Evolutionary conservation across 2,329 filamentous ascomycete genomes (phyloP).

Genomic region (Niveomyces coronatus): DNA sequence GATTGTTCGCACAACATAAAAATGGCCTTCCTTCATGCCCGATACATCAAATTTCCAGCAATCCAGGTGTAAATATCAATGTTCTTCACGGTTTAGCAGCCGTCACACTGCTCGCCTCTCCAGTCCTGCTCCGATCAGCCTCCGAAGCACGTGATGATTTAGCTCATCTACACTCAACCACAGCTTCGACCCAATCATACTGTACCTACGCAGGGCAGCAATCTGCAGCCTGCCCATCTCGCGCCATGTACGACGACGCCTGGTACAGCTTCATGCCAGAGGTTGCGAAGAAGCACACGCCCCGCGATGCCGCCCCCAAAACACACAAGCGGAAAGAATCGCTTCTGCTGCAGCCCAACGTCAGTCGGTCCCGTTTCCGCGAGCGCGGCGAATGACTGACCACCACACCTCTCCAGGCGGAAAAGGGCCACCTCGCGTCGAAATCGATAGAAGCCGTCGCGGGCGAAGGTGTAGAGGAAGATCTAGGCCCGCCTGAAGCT

Average conservation of each 20-base stretch:
- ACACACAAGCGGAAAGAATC: constrained; percentile 59
- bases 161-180: too few relatives aligned
- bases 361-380: constrained; percentile 24
- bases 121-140: too few relatives aligned
- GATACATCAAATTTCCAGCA: too few relatives aligned
- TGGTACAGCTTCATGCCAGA: constrained; percentile 73
- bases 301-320: constrained; percentile 31
- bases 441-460: constrained; percentile 47
- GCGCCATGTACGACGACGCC: constrained; percentile 66
- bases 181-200: too few relatives aligned
- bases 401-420: constrained; percentile 31
- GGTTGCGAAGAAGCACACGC: constrained; percentile 39
- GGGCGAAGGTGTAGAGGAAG: constrained; percentile 46
- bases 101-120: too few relatives aligned
- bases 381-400: constrained; percentile 14
- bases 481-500: constrained; percentile 54
- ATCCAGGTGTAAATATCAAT: too few relatives aligned
- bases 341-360: constrained; percentile 56
- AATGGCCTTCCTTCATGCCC: too few relatives aligned
- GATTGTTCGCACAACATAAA: too few relatives aligned
- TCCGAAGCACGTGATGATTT: too few relatives aligned
- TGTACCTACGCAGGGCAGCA: constrained; percentile 10
- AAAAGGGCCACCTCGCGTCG: constrained; percentile 38
- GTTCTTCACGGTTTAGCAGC: too few relatives aligned
- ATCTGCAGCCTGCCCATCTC: constrained; percentile 7